These are phyloP conservation scores for Arxiozyma heterogenica DNA, from an alignment of 1,139 yeast genomes.

Conservation along the genomic window DNA sequence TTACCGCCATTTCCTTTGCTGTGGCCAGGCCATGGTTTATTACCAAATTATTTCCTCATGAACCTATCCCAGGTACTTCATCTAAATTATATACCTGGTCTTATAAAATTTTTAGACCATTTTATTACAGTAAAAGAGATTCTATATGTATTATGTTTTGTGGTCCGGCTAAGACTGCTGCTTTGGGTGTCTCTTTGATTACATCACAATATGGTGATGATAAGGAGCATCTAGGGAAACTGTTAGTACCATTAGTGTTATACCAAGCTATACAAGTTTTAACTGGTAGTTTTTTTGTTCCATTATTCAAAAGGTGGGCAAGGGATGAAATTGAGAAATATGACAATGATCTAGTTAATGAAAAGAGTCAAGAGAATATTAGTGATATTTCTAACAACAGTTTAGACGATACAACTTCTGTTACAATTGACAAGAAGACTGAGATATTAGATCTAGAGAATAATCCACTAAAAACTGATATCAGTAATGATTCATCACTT, in stretches of 20 bases:
- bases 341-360: slow-evolving; percentile 4
- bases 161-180: slow-evolving; percentile 91
- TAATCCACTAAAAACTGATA: neutral
- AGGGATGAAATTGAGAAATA: slow-evolving; percentile 14
- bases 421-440: neutral
- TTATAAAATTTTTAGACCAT: slow-evolving; percentile 46
- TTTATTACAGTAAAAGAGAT: slow-evolving; percentile 60
- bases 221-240: slow-evolving; percentile 53
- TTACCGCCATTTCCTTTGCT: slow-evolving; percentile 52
- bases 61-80: slow-evolving; percentile 38
- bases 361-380: neutral
- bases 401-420: neutral
- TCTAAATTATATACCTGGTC: slow-evolving; percentile 36
- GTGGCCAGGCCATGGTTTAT: slow-evolving; percentile 57
- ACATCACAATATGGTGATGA: slow-evolving; percentile 69
- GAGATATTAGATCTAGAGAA: neutral
- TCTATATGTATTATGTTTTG: slow-evolving; percentile 75
- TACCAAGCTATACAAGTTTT: slow-evolving; percentile 83
- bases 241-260: slow-evolving; percentile 71
- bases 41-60: slow-evolving; percentile 35
- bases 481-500: neutral
- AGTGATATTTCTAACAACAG: neutral
- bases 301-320: slow-evolving; percentile 61
- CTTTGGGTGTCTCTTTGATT: slow-evolving; percentile 74
- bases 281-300: slow-evolving; percentile 60